Base-by-base conservation (phyloP, 441 rosid species). In the Capsella rubella region DNA sequence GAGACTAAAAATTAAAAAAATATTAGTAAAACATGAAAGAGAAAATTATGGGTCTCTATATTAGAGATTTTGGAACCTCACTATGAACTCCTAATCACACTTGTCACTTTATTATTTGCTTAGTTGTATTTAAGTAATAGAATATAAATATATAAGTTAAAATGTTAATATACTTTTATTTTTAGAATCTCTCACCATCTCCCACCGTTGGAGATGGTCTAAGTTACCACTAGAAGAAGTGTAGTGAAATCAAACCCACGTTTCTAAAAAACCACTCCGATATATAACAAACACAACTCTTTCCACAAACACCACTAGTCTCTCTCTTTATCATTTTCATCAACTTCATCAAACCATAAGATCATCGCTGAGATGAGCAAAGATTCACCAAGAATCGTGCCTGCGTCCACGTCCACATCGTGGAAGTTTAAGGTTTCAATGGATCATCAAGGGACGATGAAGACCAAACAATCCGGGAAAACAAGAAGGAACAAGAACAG, bases 391-490 rank as follows among this genome's bases (percentile, higher is more conserved):
- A 51, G 62, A 29, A 28, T 57, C 8, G 60, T 64, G 25, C 32
- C 28, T 32, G 39, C 3, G 37, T 42, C 76, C 47, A 31, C 10
- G 2, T 61, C 61, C 35, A 29, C 47, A 5, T 16, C 57, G 47
- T 57, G 53, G 18, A 59, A 31, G 68, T 67, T 75, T 16, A 59
- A 16, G 37, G 46, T 50, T 57, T 65, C 66, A 29, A 18, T 66
- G 78, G 49, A 21, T 21, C 25, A 54, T n/a, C 81, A 64, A 34
- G 70, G 73, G 34, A 77, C 57, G 55, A 52, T 71, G 13, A 68
- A 73, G 32, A 58, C 80, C 79, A 75, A 73, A 43, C 29, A 53
- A 13, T 15, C 84, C 43, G 72, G 45, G 37, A 80, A 81, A 78
- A 50, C 62, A 67, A 75, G 56, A 50, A 71, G 31, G 77, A 63